phyloP scores from a whole-genome alignment of 2,329 filamentous ascomycete species.

The Calycina herbarum region DNA sequence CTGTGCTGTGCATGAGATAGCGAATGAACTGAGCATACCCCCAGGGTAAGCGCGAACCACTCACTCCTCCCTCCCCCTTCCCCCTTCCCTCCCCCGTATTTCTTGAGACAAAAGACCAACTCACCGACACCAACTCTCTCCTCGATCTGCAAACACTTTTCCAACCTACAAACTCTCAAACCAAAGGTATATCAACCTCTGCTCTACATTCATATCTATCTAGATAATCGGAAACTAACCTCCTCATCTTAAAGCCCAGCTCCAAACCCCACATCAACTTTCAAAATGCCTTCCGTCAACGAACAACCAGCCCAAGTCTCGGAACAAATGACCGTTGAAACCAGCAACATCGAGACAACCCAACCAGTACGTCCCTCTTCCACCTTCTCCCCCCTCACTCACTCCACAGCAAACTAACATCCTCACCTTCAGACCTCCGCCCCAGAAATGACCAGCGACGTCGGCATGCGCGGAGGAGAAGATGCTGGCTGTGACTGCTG shows the following conservation, averaged over 20 bases:
- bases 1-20: not conserved
- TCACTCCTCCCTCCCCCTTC: not conserved
- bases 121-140: not conserved
- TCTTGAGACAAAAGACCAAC: not conserved
- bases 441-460: constrained; percentile 16
- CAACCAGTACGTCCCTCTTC: constrained; percentile 31
- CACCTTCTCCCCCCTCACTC: not conserved
- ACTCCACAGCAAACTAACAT: constrained; percentile 10
- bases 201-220: not conserved
- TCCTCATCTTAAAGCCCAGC: not conserved
- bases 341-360: constrained; percentile 25
- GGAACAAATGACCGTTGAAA: constrained; percentile 31
- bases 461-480: constrained; percentile 24
- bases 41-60: not conserved
- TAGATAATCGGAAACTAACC: not conserved
- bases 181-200: not conserved
- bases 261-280: not conserved
- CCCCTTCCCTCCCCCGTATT: not conserved
- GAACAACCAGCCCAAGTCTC: constrained; percentile 34
- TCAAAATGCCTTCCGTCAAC: constrained; percentile 33
- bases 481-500: constrained; percentile 20
- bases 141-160: not conserved
- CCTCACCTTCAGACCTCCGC: constrained; percentile 15
- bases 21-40: not conserved
- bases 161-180: not conserved